Percentiles rank a stretch among this genome's conserved stretches.
These are phyloP conservation scores for Fonsecaea monophora DNA, from an alignment of 2,329 filamentous ascomycete genomes.

Conservation along the genomic window DNA sequence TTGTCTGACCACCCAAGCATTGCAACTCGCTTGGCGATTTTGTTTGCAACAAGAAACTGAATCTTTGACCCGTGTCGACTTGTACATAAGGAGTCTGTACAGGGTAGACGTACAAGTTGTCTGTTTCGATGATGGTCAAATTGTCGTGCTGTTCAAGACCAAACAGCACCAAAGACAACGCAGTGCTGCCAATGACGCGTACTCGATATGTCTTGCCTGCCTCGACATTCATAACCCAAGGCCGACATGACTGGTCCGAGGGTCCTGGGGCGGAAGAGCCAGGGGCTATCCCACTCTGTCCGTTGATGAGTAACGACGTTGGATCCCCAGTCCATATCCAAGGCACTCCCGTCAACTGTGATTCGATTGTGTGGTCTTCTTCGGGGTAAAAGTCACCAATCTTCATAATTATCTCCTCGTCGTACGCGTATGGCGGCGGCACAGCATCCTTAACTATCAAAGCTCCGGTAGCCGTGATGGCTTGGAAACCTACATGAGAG, in stretches of 20 bases:
- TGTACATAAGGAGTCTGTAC: constrained; percentile 58
- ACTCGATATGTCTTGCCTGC: constrained; percentile 68
- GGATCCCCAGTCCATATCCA: constrained; percentile 68
- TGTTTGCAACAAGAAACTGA: constrained; percentile 62
- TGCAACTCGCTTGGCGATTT: constrained; percentile 50
- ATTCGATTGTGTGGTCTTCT: constrained; percentile 60
- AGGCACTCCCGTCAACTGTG: constrained; percentile 56
- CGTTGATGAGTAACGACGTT: constrained; percentile 64
- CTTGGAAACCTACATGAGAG: constrained; percentile 70
- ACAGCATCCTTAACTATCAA: constrained; percentile 63
- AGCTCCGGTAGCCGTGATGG: constrained; percentile 62
- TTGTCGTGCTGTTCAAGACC: constrained; percentile 64
- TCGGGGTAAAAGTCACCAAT: constrained; percentile 65
- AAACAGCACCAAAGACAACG: constrained; percentile 62
- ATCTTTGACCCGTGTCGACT: constrained; percentile 65
- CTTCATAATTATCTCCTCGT: constrained; percentile 65
- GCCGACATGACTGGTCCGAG: constrained; percentile 44
- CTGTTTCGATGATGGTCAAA: constrained; percentile 66
- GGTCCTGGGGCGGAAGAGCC: constrained; percentile 42
- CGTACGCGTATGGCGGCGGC: constrained; percentile 63
- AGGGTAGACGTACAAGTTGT: constrained; percentile 51
- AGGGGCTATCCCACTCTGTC: constrained; percentile 56
- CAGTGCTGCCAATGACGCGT: constrained; percentile 64
- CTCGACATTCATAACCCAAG: constrained; percentile 64
- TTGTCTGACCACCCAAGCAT: constrained; percentile 48